Evolutionary conservation across 2,329 filamentous ascomycete genomes (phyloP).

Genomic region (Aspergillus sp.): DNA sequence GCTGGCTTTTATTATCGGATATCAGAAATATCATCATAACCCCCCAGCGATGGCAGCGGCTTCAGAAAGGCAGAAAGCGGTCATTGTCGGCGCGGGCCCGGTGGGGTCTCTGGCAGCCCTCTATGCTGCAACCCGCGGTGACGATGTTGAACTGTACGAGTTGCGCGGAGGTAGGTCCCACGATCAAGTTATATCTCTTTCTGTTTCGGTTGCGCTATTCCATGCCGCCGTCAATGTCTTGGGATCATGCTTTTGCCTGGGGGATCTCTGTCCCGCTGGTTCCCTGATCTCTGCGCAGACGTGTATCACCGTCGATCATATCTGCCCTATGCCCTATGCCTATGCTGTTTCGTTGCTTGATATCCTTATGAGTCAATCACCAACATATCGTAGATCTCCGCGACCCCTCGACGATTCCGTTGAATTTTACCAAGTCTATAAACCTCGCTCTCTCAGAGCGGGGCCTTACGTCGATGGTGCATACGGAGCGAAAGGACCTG

Average conservation of each 20-base stretch:
- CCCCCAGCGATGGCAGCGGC: background rate
- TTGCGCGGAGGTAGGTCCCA: conserved; percentile 66
- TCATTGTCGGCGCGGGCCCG: conserved; percentile 85
- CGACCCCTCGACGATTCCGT: conserved; percentile 67
- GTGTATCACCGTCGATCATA: background rate
- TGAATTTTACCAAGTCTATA: conserved; percentile 98
- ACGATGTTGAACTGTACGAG: conserved; percentile 91
- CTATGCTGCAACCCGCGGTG: conserved; percentile 80
- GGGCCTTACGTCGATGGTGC: conserved; percentile 76
- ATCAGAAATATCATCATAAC: too few relatives aligned
- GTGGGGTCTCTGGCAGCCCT: conserved; percentile 86
- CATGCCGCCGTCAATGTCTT: background rate
- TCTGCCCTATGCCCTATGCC: background rate
- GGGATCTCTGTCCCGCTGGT: background rate
- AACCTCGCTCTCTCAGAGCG: conserved; percentile 91
- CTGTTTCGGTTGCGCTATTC: background rate
- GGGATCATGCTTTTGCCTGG: background rate
- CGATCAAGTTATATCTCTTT: background rate
- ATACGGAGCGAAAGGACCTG: conserved; percentile 57
- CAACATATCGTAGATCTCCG: conserved; percentile 61
- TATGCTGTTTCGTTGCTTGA: too few relatives aligned
- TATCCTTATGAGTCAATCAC: conserved; percentile 2
- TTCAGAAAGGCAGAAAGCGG: conserved; percentile 51
- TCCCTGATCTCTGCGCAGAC: too few relatives aligned
- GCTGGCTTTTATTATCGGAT: background rate